Evolutionary conservation across 2,329 filamentous ascomycete species (phyloP), one percentile per base, ranked within the genome.

Genomic region (Dothideomycetes sp.): DNA sequence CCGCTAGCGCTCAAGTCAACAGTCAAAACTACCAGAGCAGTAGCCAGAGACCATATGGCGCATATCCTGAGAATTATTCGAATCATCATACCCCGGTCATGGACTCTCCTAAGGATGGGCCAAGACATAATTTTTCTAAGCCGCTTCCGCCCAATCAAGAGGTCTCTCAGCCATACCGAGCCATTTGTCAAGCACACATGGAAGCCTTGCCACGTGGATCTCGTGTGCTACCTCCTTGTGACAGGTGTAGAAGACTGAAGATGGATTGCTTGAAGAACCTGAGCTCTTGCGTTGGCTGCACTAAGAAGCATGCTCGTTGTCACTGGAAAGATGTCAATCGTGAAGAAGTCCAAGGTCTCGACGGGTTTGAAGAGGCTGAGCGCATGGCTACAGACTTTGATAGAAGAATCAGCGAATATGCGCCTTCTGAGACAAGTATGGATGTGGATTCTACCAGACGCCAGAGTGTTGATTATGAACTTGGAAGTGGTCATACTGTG

Each of bases 291-390:
- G 77, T 82, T 59, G 85, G 84, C 16, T 94, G 86, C 59, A 93
- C 86, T 0, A 88, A 84, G 58, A 93, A 93, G 58, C 86, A 94
- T 57, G 84, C 84, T 15, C 88, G 87, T 53, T 94, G 86, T 58
- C 80, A 78, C 11, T 94, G 86, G 86, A 83, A 80, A 50, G 78
- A 82, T 31, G 76, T 91, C n/a, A 78, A 76, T 12, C 77, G 84
- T 22, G 80, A 82, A 3, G 87, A 94, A 51, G 49, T 61, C 10
- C 51, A 52, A 20, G 53, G 49, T 4, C 46, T 61, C 1, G 56
- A 59, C 25, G 51, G 56, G 15, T 38, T 56, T 30, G 34, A 43
- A 33, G 44, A 44, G 9, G 42, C 30, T 11, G 42, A 39, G 13
- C 23, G 31, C 18, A 4, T 34, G 7, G 40, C 29, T n/a, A 29